Evolutionary conservation across 768 basidiomycete species (phyloP), one percentile per base, ranked within the genome.

Genomic region (Russula foetens): DNA sequence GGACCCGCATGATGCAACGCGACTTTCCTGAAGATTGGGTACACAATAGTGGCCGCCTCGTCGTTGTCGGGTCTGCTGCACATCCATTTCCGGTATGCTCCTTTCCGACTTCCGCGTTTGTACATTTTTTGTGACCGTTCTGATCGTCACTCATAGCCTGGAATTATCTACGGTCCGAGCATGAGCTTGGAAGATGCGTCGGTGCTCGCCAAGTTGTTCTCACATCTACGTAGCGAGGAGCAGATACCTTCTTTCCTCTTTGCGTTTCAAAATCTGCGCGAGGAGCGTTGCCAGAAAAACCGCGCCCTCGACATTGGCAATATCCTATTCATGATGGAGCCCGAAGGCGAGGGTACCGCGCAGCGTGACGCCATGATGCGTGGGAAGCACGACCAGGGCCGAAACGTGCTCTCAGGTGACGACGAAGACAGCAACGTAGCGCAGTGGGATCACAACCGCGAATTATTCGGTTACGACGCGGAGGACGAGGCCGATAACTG

Each of bases 111-210:
- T n/a, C 24, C 39, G 33, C 28, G n/a, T n/a, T 35, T 26, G 3
- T 17, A 8, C 2, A 17, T 21, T 7, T 5, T 14, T 23, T 7
- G n/a, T 8, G 38, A 19, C 24, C 48, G 28, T 26, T 24, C 50
- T 46, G 14, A 47, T n/a, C 31, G 28, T n/a, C 11, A 14, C 28
- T 56, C 19, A 17, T 29, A 75, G 73, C 72, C 73, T 4, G 70
- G 70, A 12, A 58, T 69, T 4, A 65, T 72, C 7, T 75, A 76
- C 57, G 69, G 67, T 12, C 63, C 70, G 8, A 71, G 71, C 24
- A 74, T 75, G 72, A 72, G 70, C 8, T 58, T 75, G 29, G 76
- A 77, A 52, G 76, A 77, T 58, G 74, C 74, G 5, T 74, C 73
- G 9, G 73, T 76, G 3, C 67, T 77, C 11, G 75, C 71, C 33